These are phyloP conservation scores for Penicillium coprophilum DNA, from an alignment of 495 filamentous ascomycete genomes.

Conservation along the genomic window DNA sequence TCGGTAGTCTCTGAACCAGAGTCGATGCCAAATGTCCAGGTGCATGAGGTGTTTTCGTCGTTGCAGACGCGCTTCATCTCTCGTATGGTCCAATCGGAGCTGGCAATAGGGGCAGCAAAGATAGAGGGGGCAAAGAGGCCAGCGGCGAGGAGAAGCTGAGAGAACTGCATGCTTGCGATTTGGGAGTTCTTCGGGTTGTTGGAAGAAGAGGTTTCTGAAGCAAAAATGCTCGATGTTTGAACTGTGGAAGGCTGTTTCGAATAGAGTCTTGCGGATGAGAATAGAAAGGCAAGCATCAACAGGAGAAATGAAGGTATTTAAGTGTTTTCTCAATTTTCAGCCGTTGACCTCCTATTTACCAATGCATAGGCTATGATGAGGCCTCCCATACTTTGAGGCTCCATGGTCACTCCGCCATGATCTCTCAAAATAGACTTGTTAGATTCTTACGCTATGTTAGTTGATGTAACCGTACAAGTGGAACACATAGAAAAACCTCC, in stretches of 20 bases:
- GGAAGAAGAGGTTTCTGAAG: background rate
- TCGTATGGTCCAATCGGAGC: slow-evolving; percentile 49
- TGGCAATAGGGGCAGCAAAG: slow-evolving; percentile 37
- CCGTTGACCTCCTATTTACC: background rate
- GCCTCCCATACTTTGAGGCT: background rate
- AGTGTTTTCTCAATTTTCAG: background rate
- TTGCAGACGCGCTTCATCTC: slow-evolving; percentile 51
- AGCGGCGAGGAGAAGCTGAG: slow-evolving; percentile 37
- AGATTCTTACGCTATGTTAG: background rate
- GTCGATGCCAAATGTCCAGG: slow-evolving; percentile 49
- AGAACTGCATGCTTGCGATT: slow-evolving; percentile 48
- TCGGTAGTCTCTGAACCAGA: slow-evolving; percentile 31
- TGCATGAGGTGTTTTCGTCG: slow-evolving; percentile 43
- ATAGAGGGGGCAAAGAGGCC: slow-evolving; percentile 39
- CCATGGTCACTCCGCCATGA: background rate
- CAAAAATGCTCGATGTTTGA: background rate
- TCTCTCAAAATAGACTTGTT: background rate
- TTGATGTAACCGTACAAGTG: background rate
- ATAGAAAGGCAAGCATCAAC: background rate
- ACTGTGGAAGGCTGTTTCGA: background rate
- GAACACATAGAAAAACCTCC: background rate
- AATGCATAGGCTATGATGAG: background rate
- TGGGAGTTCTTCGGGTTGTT: background rate
- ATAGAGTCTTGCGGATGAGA: background rate
- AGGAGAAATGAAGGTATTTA: background rate